A percentile compares a stretch with the other conserved stretches of the same genome.
These are phyloP conservation scores for Neospora caninum DNA, from an alignment of 169 alveolate genomes.

Conservation along the genomic window DNA sequence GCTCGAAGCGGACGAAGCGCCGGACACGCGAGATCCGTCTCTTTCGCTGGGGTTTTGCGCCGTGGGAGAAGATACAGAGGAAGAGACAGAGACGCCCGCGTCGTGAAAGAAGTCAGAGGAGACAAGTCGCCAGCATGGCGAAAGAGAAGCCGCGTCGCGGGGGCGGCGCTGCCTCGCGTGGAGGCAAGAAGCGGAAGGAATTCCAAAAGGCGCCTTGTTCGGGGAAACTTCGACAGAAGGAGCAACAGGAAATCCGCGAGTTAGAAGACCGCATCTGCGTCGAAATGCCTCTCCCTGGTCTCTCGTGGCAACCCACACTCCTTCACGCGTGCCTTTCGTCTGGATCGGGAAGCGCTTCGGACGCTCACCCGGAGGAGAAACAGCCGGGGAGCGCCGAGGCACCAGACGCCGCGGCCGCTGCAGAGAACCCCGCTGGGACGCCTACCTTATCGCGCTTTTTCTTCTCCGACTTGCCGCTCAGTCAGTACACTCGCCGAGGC, in stretches of 20 bases:
- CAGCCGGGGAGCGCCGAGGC: not conserved
- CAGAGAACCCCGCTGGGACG: not conserved
- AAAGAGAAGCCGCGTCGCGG: no score
- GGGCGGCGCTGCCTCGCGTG: not conserved
- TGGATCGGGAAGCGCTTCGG: not conserved
- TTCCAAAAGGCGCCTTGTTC: not conserved
- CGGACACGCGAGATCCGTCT: no score
- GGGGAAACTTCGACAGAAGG: slow-evolving; percentile 53
- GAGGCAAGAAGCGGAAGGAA: not conserved
- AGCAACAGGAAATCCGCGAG: slow-evolving; percentile 57
- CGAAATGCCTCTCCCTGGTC: slow-evolving; percentile 66
- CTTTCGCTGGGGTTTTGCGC: no score
- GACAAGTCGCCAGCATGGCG: no score
- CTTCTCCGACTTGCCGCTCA: slow-evolving; percentile 89
- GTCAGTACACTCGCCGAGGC: slow-evolving; percentile 83
- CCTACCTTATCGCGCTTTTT: slow-evolving; percentile 55
- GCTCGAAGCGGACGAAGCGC: no score
- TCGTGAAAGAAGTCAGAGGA: no score
- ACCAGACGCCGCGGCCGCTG: not conserved
- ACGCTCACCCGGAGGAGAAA: no score
- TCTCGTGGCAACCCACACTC: slow-evolving; percentile 37
- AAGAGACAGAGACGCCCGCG: no score
- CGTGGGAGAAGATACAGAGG: no score
- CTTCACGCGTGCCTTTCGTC: not conserved
- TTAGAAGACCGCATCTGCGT: slow-evolving; percentile 53